Evolutionary conservation across 352 stramenopile species (phyloP), one percentile per base, ranked within the genome.

Genomic region (Pythium apleroticum): DNA sequence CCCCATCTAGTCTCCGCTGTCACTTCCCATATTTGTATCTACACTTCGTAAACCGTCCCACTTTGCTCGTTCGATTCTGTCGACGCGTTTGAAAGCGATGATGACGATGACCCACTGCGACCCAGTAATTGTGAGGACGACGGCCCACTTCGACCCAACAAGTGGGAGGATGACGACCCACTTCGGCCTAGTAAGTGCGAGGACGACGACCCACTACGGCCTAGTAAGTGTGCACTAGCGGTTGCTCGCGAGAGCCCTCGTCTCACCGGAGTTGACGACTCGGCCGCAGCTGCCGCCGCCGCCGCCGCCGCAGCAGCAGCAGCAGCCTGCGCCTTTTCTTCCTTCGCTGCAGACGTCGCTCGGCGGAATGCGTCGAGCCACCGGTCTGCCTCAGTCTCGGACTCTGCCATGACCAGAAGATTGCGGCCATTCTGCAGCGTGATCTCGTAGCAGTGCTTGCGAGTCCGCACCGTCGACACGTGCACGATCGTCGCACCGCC

Each of bases 361-460:
- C 73, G 76, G 31, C 86, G 78, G 41, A 95, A 59, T 15, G 86
- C 79, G 15, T 75, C 60, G 20, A 90, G 76, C 86, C 86, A 95
- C 1, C 78, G 81, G 30, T 88, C 74, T 39, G 86, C 70, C 30
- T 93, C 82, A n/a, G 65, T 60, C 55, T 88, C 74, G 19, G 73
- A 83, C 49, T 95, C 86, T 24, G 84, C 88, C n/a, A 81, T 75
- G 20, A 93, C 74, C 10, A 90, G 60, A 31, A 95, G 68, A 54
- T 91, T 90, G 20, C 86, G 86, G 0, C 86, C 86, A 24, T 77
- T 82, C 46, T 90, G 74, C 8, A 84, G 81, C 28, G 83, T 93
- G 49, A 95, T 80, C 63, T 95, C 84, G 33, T 93, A 74, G 67
- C 82, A 92, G 50, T 91, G 69, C 64, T 81, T 79, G 71, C 80